These are phyloP conservation scores for Ophiorrhiza pumila DNA, from an alignment of 257 asterid genomes.

Conservation along the genomic window DNA sequence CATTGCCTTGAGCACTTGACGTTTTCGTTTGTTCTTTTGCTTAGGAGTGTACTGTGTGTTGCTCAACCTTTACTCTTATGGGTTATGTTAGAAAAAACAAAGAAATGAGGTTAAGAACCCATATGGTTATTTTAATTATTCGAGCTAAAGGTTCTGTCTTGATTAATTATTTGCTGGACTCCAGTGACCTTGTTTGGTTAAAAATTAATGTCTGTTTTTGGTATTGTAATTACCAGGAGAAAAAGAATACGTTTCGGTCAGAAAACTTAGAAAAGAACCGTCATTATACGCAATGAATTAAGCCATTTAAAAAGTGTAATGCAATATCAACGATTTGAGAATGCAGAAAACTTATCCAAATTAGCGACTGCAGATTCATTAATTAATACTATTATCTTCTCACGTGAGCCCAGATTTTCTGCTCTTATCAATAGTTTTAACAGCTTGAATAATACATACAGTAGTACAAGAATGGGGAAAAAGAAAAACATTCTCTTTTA, in stretches of 20 bases:
- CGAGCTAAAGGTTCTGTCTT: no score
- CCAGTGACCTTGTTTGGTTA: no score
- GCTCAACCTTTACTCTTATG: neutral
- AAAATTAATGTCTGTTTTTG: no score
- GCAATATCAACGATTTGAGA: neutral
- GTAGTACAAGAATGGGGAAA: neutral
- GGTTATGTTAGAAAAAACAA: neutral
- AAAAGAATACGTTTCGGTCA: no score
- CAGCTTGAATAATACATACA: neutral
- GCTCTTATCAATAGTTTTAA: neutral
- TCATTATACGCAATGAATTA: neutral
- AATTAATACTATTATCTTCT: no score
- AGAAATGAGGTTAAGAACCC: neutral
- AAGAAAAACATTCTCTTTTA: conserved; percentile 1
- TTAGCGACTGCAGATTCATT: no score
- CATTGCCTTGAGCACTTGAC: neutral
- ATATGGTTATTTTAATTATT: no score
- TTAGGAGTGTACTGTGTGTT: neutral
- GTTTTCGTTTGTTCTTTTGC: neutral
- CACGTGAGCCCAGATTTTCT: conserved; percentile 2
- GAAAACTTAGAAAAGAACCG: neutral
- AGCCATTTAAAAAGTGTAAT: no score
- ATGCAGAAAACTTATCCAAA: no score
- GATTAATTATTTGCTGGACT: no score
- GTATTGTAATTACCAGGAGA: no score